These are phyloP conservation scores for grape (Vitis vinifera) DNA, from an alignment of 164 flowering plant species.

Conservation along the genomic window ASM3070453v1 NC_081808.1:19859501-19860000, in stretches of 20 bases:
- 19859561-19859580: too few species aligned
- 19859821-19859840: neutral
- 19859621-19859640: too few species aligned
- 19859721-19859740: neutral
- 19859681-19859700: too few species aligned
- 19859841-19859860: neutral
- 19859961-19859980: neutral
- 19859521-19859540: too few species aligned
- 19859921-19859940: too few species aligned
- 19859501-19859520: too few species aligned
- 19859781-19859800: neutral
- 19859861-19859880: neutral
- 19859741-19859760: neutral
- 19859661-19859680: too few species aligned
- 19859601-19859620: too few species aligned
- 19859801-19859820: neutral
- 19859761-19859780: neutral
- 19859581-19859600: too few species aligned
- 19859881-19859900: neutral
- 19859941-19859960: neutral
- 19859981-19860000: slow-evolving; percentile 76
- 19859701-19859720: neutral
- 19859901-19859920: neutral
- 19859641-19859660: too few species aligned
- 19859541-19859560: too few species aligned